Base-by-base conservation (phyloP, 768 basidiomycete species). In the Holtermannia corniformis region DNA sequence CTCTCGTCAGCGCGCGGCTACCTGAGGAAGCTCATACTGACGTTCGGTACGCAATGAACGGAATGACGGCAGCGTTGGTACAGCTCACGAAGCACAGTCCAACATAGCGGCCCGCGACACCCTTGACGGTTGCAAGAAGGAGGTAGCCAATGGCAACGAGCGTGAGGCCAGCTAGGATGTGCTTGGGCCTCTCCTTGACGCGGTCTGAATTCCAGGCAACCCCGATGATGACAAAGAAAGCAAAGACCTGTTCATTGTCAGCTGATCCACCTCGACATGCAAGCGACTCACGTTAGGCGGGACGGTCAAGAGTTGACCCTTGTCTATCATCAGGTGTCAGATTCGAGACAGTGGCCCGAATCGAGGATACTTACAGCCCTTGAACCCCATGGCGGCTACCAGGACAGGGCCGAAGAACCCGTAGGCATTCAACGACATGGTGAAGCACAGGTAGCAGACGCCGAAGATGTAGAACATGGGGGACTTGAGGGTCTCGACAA, bases 41-140 rank as follows among this genome's bases (percentile, higher is more conserved):
- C 2, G 63, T 61, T 22, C 57, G 55, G 37, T 55, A 61, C 2
- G 60, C 63, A 44, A 64, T 51, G 47, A 70, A 65, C 3, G 68
- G 68, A 28, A 67, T 64, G 44, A 67, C 62, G 3, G 68, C 65
- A 0, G 63, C 56, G 48, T 69, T 69, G 28, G 64, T 65, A 47
- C 67, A 70, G 12, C 65, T 65, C 32, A 70, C 65, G 32, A 67
- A 51, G 47, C 57, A 63, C 5, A 63, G 56, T 0, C 62, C 68
- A 21, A 67, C 44, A 45, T 65, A 67, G 21, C 68, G 43, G 3
- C 57, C 68, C 0, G 49, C 60, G 25, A 61, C 61, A 14, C 57
- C 49, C 24, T 57, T 51, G 24, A 62, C 62, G 1, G 57, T 46
- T 1, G 63, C 63, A 20, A 70, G 59, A 19, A 70, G 54, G 14